Conservation (phyloP, 2,329 filamentous ascomycete species). For the Alternaria conjuncta region DNA sequence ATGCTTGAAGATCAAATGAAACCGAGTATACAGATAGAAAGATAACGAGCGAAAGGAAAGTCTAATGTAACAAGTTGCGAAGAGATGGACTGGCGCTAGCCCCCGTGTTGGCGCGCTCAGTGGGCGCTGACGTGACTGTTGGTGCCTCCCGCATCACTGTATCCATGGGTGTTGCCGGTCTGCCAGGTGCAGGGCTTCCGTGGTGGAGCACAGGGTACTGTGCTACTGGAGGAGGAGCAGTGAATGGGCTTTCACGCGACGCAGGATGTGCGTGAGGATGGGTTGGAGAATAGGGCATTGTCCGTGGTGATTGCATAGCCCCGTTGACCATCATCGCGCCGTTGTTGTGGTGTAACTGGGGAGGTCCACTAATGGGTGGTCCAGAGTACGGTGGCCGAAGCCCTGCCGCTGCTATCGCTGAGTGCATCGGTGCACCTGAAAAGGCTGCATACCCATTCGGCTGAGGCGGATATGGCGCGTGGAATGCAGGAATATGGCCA, state of each 20-base stretch:
- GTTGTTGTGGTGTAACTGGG: conserved; percentile 43
- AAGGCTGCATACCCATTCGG: conserved; percentile 45
- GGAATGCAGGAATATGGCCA: conserved; percentile 39
- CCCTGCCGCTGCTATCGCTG: conserved; percentile 36
- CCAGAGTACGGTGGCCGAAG: conserved; percentile 39
- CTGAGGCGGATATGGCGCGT: conserved; percentile 40
- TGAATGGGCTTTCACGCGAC: conserved; percentile 46
- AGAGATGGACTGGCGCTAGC: conserved; percentile 58
- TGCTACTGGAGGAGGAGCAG: conserved; percentile 33
- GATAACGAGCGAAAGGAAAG: conserved; percentile 9
- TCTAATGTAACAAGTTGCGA: conserved; percentile 55
- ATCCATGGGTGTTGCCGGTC: conserved; percentile 45
- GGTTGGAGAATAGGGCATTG: conserved; percentile 45
- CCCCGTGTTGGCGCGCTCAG: conserved; percentile 41
- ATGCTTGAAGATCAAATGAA: conserved; percentile 15
- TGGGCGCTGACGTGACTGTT: conserved; percentile 31
- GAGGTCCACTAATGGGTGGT: conserved; percentile 35
- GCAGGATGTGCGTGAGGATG: conserved; percentile 42
- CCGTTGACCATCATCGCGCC: conserved; percentile 45
- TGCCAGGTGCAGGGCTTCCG: conserved; percentile 40
- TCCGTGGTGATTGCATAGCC: conserved; percentile 45
- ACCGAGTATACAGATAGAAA: conserved; percentile 2
- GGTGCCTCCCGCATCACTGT: conserved; percentile 43
- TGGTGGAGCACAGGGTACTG: conserved; percentile 40
- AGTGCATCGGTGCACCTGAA: conserved; percentile 36